phyloP scores from a whole-genome alignment of 78 protist genomes.

The Dictyostelium intermedium region DNA sequence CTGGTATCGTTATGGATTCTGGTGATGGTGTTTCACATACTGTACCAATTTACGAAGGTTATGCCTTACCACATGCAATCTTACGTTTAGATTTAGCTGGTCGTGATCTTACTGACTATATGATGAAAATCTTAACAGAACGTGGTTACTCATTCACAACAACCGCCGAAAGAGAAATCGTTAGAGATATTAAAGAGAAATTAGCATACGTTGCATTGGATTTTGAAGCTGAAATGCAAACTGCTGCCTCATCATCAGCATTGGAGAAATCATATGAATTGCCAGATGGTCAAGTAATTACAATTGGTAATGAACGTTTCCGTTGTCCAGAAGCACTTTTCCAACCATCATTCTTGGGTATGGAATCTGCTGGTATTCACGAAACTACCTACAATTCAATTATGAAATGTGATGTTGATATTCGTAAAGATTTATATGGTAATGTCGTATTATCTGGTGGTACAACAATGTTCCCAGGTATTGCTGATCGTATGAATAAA shows the following conservation, averaged over 20 bases:
- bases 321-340: conserved; percentile 92
- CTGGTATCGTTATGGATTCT: conserved; percentile 96
- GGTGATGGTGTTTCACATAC: conserved; percentile 98
- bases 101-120: conserved; percentile 92
- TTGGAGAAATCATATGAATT: conserved; percentile 85
- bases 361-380: conserved; percentile 92
- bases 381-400: conserved; percentile 85
- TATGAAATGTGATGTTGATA: conserved; percentile 94
- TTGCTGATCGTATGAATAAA: conserved; percentile 86
- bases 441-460: conserved; percentile 95
- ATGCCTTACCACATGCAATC: conserved; percentile 87
- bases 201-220: conserved; percentile 87
- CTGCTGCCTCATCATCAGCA: conserved; percentile 83
- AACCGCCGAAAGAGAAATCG: not conserved
- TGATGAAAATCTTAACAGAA: conserved; percentile 83
- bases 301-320: conserved; percentile 93
- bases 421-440: conserved; percentile 92
- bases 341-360: conserved; percentile 92
- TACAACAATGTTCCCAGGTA: conserved; percentile 90
- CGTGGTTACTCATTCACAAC: conserved; percentile 79
- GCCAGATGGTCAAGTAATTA: conserved; percentile 93
- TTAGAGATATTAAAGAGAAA: conserved; percentile 89
- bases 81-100: conserved; percentile 94
- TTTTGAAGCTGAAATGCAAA: conserved; percentile 91
- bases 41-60: conserved; percentile 94